Base-by-base conservation (phyloP, 2,329 filamentous ascomycete genomes). In the Phialophora expanda region DNA sequence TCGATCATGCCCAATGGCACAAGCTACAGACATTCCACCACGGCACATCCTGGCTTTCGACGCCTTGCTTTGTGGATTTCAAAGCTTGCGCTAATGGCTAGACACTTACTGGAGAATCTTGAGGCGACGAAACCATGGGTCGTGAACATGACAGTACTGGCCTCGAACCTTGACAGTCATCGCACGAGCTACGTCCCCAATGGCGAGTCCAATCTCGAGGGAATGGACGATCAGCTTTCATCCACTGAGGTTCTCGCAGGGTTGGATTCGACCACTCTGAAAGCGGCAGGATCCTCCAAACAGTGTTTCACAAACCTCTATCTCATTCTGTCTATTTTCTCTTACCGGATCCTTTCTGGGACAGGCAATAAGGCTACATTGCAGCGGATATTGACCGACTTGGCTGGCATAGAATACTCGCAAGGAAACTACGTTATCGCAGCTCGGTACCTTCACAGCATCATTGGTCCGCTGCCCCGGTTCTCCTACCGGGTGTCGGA, bases 51-150 rank as follows among this genome's bases (percentile, higher is more conserved):
- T 14, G 93, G 94, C 0, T 81, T 93, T 0, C 90, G 96, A 74
- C 90, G 96, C 62, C 82, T 98, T 26, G 91, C 93, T 41, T 91
- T 91, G 53, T 87, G 88, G 66, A 86, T 94, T 73, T 94, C 92
- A 5, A 92, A 97, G 73, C 83, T 98, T 2, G 90, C 92, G 67
- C 81, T 91, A 63, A 80, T 97, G 48, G 93, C 92, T 8, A 85
- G 94, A 62, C 92, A 91, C 68, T 86, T 95, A 4, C 81, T 98
- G 0, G 89, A 94, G 72, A 85, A 88, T 56, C 79, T 92, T 55
- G 93, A 91, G 1, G 87, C 86, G 73, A 57, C 55, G 12, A 64
- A 56, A 38, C 56, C 60, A 38, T 69, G 65, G 67, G 44, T 65
- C 11, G n/a, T 9, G 5, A 44, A 54, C 26, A 62, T 67, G 65